Percentiles rank a stretch among this genome's conserved stretches.
Conservation (phyloP, 2,329 filamentous ascomycete species). For the Xylaria sp. region DNA sequence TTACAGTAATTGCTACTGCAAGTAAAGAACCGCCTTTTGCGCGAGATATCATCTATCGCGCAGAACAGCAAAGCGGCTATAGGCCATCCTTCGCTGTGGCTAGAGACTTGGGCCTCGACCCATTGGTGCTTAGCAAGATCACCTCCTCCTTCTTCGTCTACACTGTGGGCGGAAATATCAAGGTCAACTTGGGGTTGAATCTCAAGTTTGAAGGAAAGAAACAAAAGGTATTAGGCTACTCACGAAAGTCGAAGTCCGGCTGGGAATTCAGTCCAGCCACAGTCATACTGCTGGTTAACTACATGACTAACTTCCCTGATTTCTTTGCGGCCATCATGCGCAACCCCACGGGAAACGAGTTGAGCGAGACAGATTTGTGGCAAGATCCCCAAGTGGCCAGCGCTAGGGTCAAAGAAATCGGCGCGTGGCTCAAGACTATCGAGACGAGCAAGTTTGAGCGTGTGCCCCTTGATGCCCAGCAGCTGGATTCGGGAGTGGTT, state of each 20-base stretch:
- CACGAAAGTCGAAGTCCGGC: slow-evolving; percentile 74
- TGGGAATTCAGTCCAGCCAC: slow-evolving; percentile 95
- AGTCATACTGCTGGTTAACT: slow-evolving; percentile 72
- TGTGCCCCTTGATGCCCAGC: slow-evolving; percentile 93
- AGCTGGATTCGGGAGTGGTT: slow-evolving; percentile 88
- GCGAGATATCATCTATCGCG: slow-evolving; percentile 62
- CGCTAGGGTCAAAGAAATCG: slow-evolving; percentile 85
- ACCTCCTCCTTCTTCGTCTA: slow-evolving; percentile 88
- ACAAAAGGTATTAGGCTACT: slow-evolving; percentile 92
- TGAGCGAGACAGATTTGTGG: slow-evolving; percentile 82
- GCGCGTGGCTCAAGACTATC: slow-evolving; percentile 83
- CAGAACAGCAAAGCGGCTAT: slow-evolving; percentile 69
- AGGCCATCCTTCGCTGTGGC: slow-evolving; percentile 86
- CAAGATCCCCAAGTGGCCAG: slow-evolving; percentile 64
- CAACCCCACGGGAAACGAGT: slow-evolving; percentile 80
- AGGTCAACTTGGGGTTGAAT: slow-evolving; percentile 88
- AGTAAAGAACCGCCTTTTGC: slow-evolving; percentile 78
- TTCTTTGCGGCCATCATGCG: slow-evolving; percentile 86
- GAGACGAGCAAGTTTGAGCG: slow-evolving; percentile 89
- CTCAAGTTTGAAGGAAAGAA: slow-evolving; percentile 96
- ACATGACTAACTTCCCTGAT: slow-evolving; percentile 91
- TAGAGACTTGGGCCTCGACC: slow-evolving; percentile 72
- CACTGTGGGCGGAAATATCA: slow-evolving; percentile 63
- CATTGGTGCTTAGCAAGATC: slow-evolving; percentile 87
- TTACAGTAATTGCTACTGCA: slow-evolving; percentile 69